These are phyloP conservation scores for Phytophthora europaea DNA, from an alignment of 352 stramenopile genomes.

Conservation along the genomic window DNA sequence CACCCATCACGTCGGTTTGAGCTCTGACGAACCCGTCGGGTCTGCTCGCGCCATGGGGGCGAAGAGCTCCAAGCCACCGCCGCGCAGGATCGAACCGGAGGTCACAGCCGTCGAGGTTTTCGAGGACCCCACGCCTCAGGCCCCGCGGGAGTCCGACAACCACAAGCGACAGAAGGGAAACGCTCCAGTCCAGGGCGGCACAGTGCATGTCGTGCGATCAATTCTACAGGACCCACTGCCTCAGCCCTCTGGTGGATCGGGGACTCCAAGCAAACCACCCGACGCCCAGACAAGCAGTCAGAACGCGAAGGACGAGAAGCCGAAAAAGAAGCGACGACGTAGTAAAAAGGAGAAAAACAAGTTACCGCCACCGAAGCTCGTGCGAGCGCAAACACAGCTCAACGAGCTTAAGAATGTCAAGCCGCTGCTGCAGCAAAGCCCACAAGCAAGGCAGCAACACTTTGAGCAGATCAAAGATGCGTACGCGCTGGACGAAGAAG, in stretches of 20 bases:
- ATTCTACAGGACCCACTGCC: neutral
- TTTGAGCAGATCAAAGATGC: slow-evolving; percentile 68
- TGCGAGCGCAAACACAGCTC: slow-evolving; percentile 32
- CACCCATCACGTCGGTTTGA: neutral
- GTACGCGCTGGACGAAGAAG: slow-evolving; percentile 50
- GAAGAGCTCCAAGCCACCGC: slow-evolving; percentile 67
- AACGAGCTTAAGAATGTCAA: slow-evolving; percentile 57
- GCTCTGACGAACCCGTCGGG: slow-evolving; percentile 9
- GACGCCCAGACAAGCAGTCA: slow-evolving; percentile 8
- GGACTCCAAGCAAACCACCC: neutral
- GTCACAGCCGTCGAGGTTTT: slow-evolving; percentile 36
- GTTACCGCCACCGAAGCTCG: slow-evolving; percentile 12
- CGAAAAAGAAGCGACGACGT: slow-evolving; percentile 47
- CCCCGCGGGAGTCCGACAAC: slow-evolving; percentile 1
- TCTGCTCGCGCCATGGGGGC: slow-evolving; percentile 51
- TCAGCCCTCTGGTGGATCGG: neutral
- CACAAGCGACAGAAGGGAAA: slow-evolving; percentile 15
- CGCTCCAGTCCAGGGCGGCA: neutral
- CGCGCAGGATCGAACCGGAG: slow-evolving; percentile 29
- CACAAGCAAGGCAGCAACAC: slow-evolving; percentile 39
- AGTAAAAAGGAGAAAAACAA: slow-evolving; percentile 51
- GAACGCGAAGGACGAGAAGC: slow-evolving; percentile 13
- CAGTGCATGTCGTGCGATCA: slow-evolving; percentile 11
- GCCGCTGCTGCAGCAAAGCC: slow-evolving; percentile 20
- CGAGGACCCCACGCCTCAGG: slow-evolving; percentile 14